Evolutionary conservation across 345 rosid genomes (phyloP).

Genomic region (rapeseed (Brassica napus)): DNA sequence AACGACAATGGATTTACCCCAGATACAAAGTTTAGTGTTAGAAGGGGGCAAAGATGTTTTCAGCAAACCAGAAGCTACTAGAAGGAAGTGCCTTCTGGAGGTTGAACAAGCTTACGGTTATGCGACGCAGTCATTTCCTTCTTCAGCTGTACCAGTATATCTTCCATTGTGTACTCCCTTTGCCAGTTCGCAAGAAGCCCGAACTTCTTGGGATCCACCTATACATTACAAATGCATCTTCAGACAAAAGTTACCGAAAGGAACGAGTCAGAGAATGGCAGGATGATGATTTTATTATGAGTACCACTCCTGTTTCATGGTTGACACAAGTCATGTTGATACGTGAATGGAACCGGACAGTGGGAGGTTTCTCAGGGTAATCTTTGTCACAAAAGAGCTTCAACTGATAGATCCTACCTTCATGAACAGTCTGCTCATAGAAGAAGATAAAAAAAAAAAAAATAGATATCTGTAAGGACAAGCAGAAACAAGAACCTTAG

Average conservation of each 20-base stretch:
- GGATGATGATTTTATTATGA: background rate
- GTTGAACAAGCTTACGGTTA: constrained; percentile 79
- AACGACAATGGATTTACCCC: constrained; percentile 34
- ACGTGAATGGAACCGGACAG: constrained; percentile 90
- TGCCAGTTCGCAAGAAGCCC: constrained; percentile 75
- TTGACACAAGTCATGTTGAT: constrained; percentile 89
- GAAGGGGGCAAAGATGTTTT: constrained; percentile 22
- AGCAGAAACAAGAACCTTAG: background rate
- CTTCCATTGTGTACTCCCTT: constrained; percentile 80
- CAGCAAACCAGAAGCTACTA: constrained; percentile 40
- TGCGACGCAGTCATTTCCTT: constrained; percentile 78
- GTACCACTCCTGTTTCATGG: constrained; percentile 97
- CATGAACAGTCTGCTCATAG: constrained; percentile 76
- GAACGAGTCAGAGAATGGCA: background rate
- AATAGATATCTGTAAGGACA: constrained; percentile 4
- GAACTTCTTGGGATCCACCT: constrained; percentile 78
- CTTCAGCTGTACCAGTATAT: constrained; percentile 68
- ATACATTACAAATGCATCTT: background rate
- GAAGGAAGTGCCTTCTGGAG: constrained; percentile 84
- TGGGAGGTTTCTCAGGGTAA: constrained; percentile 97
- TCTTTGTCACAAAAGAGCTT: constrained; percentile 98
- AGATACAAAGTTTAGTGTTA: constrained; percentile 23
- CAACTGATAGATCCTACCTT: constrained; percentile 93
- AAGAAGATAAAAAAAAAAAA: background rate
- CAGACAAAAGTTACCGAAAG: background rate